Conservation (phyloP, 2,329 filamentous ascomycete genomes). For the Trichoderma cornu-damae region DNA sequence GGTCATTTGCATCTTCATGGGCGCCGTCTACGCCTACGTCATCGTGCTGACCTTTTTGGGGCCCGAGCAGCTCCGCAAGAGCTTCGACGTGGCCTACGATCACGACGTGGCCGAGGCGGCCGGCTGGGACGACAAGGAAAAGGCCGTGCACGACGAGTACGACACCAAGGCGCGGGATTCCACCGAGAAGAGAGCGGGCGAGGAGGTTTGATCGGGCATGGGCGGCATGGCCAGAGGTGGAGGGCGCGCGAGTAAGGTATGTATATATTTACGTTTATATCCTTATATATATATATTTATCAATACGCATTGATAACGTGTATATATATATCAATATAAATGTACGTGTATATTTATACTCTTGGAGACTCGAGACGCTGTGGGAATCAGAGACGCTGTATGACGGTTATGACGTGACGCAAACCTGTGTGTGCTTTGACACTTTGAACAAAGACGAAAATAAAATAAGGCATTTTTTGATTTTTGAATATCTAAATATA, state of each 20-base stretch:
- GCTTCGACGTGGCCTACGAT: constrained; percentile 46
- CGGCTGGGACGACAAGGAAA: constrained; percentile 32
- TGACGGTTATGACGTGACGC: not conserved
- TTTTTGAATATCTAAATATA: no score
- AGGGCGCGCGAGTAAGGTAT: no score
- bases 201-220: constrained; percentile 15
- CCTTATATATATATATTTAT: no score
- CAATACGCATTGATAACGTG: no score
- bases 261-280: no score
- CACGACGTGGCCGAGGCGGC: constrained; percentile 44
- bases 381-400: not conserved
- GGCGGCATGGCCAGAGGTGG: no score
- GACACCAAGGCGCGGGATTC: constrained; percentile 9
- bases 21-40: constrained; percentile 65
- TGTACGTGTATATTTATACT: no score
- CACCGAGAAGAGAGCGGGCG: constrained; percentile 6
- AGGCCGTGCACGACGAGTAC: constrained; percentile 7
- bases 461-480: no score
- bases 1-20: constrained; percentile 91
- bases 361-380: no score
- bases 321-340: no score
- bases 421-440: not conserved
- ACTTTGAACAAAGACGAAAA: no score
- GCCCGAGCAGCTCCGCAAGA: constrained; percentile 48
- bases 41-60: constrained; percentile 59